A percentile compares a stretch with the other conserved stretches of the same genome.
Conservation (phyloP, 2,329 filamentous ascomycete species). For the Exophiala sideris region DNA sequence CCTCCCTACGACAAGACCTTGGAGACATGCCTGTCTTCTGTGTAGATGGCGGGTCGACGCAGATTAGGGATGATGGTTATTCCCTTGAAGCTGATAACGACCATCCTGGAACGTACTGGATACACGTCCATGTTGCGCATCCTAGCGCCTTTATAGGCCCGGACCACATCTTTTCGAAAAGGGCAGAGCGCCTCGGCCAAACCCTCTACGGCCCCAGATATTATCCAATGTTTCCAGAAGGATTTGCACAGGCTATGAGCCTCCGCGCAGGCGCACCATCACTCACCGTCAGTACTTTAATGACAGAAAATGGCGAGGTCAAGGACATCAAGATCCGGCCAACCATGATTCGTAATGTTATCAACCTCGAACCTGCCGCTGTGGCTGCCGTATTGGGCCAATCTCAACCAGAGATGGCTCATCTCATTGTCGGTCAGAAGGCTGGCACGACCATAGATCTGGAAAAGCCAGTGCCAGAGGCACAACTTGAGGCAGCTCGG, state of each 20-base stretch:
- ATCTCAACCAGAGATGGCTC: constrained; percentile 7
- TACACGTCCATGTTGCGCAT: constrained; percentile 62
- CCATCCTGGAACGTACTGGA: constrained; percentile 51
- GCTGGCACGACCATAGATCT: constrained; percentile 19
- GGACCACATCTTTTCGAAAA: constrained; percentile 50
- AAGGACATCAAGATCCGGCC: constrained; percentile 54
- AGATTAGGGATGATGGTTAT: constrained; percentile 62
- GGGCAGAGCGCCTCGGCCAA: constrained; percentile 53
- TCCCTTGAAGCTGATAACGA: constrained; percentile 48
- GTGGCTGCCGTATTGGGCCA: constrained; percentile 15
- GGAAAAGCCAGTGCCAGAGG: constrained; percentile 34
- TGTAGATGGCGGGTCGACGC: constrained; percentile 53
- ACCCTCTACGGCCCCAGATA: constrained; percentile 53
- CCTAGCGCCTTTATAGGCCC: constrained; percentile 59
- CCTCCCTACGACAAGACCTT: constrained; percentile 56
- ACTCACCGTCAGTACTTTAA: constrained; percentile 58
- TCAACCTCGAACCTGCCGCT: constrained; percentile 48
- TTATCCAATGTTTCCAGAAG: constrained; percentile 55
- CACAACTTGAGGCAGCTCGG: constrained; percentile 26
- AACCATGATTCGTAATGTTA: constrained; percentile 54
- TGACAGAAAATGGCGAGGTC: constrained; percentile 51
- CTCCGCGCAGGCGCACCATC: constrained; percentile 53
- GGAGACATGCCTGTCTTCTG: constrained; percentile 56
- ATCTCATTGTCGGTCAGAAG: constrained; percentile 36
- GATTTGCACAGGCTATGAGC: constrained; percentile 51